These are phyloP conservation scores for Boletus pseudo-olivaceus DNA, from an alignment of 768 basidiomycete species.

Conservation along the genomic window DNA sequence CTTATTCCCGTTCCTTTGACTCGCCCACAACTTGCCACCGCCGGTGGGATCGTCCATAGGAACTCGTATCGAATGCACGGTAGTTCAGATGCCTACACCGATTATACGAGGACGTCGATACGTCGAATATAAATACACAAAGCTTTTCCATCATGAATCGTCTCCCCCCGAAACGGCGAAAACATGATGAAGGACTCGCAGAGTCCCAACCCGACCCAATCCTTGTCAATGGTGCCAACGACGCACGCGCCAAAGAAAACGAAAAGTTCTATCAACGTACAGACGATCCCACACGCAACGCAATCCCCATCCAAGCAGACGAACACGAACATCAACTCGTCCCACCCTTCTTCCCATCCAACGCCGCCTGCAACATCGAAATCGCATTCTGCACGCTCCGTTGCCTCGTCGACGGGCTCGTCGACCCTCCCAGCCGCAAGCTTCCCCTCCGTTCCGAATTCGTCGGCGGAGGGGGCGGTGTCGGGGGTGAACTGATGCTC, in stretches of 20 bases:
- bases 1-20: too few relatives aligned
- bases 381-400: conserved; percentile 22
- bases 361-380: conserved; percentile 28
- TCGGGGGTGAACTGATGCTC: conserved; percentile 23
- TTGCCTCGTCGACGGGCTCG: conserved; percentile 22
- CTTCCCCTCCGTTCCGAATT: conserved; percentile 17
- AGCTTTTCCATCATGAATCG: background rate
- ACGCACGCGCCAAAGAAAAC: background rate
- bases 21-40: too few relatives aligned
- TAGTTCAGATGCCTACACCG: background rate
- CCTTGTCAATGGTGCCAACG: background rate
- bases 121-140: background rate
- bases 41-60: too few relatives aligned
- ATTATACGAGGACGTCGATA: background rate
- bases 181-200: background rate
- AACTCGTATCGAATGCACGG: too few relatives aligned
- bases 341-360: conserved; percentile 25
- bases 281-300: too few relatives aligned
- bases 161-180: background rate
- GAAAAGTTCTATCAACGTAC: background rate
- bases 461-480: conserved; percentile 22
- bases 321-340: conserved; percentile 1
- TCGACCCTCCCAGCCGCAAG: conserved; percentile 15
- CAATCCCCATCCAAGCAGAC: background rate
- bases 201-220: background rate